Evolutionary conservation across 2,329 filamentous ascomycete species (phyloP).

Genomic region (Graphiopsis chlorocephala): DNA sequence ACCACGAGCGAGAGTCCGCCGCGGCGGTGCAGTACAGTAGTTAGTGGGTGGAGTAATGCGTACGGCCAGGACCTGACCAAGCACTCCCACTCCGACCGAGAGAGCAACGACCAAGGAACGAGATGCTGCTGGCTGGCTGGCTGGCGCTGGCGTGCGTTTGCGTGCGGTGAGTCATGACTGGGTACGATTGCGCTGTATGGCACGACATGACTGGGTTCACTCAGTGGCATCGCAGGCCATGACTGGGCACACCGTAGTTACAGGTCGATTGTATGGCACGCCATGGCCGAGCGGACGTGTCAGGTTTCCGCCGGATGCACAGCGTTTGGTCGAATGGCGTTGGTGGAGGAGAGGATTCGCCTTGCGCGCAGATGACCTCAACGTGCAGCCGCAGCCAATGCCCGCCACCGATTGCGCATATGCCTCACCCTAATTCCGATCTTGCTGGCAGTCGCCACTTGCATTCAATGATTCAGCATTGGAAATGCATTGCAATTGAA

Average conservation of each 20-base stretch:
- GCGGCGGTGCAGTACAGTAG: background rate
- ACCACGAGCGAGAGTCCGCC: background rate
- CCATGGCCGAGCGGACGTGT: constrained; percentile 3
- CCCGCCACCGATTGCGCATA: background rate
- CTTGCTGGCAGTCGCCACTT: background rate
- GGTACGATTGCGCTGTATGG: background rate
- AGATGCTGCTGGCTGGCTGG: background rate
- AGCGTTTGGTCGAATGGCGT: background rate
- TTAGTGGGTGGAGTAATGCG: background rate
- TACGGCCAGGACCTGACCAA: background rate
- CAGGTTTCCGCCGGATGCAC: background rate
- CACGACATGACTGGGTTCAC: background rate
- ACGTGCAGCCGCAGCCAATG: constrained; percentile 2
- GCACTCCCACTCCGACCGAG: background rate
- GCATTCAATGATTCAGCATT: constrained; percentile 11
- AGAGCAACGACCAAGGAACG: background rate
- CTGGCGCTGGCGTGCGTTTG: background rate
- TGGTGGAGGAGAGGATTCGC: background rate
- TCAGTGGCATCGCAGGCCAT: background rate
- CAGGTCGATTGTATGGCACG: background rate
- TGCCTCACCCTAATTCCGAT: background rate
- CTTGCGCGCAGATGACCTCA: constrained; percentile 8
- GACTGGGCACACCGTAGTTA: no score
- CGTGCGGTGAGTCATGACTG: background rate
- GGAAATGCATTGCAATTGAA: constrained; percentile 3